Evolutionary conservation across 805 yeast species (phyloP), one percentile per base, ranked within the genome.

Genomic region (Cyberlindnera nakhonratchasimensis): DNA sequence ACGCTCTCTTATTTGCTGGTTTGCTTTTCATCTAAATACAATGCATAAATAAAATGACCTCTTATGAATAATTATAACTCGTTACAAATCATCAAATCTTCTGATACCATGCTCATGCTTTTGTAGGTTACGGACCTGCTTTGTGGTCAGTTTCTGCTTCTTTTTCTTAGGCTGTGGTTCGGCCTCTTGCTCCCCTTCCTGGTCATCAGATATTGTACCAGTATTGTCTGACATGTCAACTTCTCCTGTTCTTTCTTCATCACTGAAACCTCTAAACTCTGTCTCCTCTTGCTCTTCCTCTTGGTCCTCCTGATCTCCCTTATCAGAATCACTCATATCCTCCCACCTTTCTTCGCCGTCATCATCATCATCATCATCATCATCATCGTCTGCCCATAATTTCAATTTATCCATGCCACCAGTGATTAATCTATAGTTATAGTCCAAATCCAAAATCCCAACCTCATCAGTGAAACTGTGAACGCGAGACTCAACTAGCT

Each of bases 361-460:
- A 11, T 21, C 50, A 11, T 11, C 25, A 8, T 8, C 8, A 5
- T 37, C 55, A 9, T 37, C 51, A 1, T 46, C 59, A 2, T 46
- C 48, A 11, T 42, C 52, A 6, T 54, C 58, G 22, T 62, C 66
- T 10, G 74, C 69, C 98, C 98, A 91, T 6, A 91, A 68, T 53
- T 81, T 83, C 43, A 91, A 66, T 21, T 73, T 70, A 35, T 86
- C 91, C 89, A 90, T 83, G 17, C 96, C 93, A 6, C 84, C 88
- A 59, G 86, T 80, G 3, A 86, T 77, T 40, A 89, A 66, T 46
- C 96, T 74, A 57, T 88, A 93, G 42, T 83, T 84, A 50, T 60
- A 78, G 61, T 91, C 99, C 40, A 87, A 68, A 57, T 89, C 97
- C 48, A 91, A 66, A 33, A 74, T 71, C 0, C 77, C 72, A 2